A percentile compares a stretch with the other conserved stretches of the same genome.
Evolutionary conservation across 306 rosid species (phyloP).

Genomic region (Gastrolobium villosum): DNA sequence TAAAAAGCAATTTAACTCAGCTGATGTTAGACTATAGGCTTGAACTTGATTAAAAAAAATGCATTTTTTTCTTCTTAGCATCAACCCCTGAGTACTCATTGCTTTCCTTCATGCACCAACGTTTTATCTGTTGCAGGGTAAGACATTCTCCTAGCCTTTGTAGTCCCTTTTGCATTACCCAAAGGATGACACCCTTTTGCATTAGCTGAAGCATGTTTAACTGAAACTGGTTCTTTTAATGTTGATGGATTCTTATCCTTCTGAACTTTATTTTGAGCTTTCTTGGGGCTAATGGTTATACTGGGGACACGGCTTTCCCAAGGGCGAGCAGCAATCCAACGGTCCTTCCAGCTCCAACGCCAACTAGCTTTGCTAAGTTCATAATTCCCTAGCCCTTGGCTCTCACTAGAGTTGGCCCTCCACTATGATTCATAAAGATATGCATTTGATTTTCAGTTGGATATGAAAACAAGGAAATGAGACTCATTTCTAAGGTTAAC

Average conservation of each 20-base stretch:
- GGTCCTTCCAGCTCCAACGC: conserved; percentile 96
- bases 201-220: conserved; percentile 51
- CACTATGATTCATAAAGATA: conserved; percentile 60
- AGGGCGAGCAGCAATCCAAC: conserved; percentile 87
- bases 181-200: conserved; percentile 51
- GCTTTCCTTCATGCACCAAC: conserved; percentile 46
- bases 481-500: conserved; percentile 30
- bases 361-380: conserved; percentile 75
- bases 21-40: conserved; percentile 5
- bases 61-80: conserved; percentile 45
- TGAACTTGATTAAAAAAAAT: not conserved
- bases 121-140: conserved; percentile 58
- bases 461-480: conserved; percentile 11
- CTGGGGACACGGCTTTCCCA: conserved; percentile 77
- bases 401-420: conserved; percentile 80
- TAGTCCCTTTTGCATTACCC: conserved; percentile 56
- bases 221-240: conserved; percentile 48
- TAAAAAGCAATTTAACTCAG: conserved; percentile 38
- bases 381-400: conserved; percentile 66
- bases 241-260: conserved; percentile 55
- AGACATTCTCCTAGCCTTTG: conserved; percentile 64
- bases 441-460: conserved; percentile 10
- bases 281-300: conserved; percentile 57
- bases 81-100: conserved; percentile 42
- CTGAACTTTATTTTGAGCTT: conserved; percentile 49